These are phyloP conservation scores for Alternaria postmessia DNA, from an alignment of 2,329 filamentous ascomycete genomes.

Conservation along the genomic window DNA sequence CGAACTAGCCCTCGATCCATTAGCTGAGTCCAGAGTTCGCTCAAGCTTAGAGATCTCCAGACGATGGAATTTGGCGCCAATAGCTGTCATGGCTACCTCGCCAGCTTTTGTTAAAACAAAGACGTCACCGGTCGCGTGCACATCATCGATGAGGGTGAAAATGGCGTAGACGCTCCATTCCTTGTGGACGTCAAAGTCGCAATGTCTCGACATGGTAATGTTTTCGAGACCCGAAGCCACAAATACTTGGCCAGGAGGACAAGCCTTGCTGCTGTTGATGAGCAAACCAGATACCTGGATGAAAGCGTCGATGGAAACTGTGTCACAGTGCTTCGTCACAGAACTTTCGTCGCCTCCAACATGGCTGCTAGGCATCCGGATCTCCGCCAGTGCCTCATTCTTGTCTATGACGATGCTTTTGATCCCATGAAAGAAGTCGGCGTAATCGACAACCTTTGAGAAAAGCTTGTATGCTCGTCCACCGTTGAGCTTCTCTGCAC, in stretches of 20 bases:
- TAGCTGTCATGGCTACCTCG: slow-evolving; percentile 13
- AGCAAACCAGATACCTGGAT: slow-evolving; percentile 29
- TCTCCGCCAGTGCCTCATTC: slow-evolving; percentile 20
- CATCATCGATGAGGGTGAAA: slow-evolving; percentile 4
- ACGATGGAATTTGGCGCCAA: slow-evolving; percentile 21
- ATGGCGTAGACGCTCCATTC: slow-evolving; percentile 21
- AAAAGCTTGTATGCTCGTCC: slow-evolving; percentile 26
- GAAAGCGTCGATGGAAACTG: slow-evolving; percentile 27
- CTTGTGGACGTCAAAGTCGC: slow-evolving; percentile 11
- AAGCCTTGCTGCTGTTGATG: slow-evolving; percentile 27
- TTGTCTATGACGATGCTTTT: slow-evolving; percentile 19
- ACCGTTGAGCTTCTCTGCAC: slow-evolving; percentile 18
- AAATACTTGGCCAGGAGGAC: slow-evolving; percentile 20
- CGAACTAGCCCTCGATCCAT: slow-evolving; percentile 1
- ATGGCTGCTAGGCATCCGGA: slow-evolving; percentile 12
- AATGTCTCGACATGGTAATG: slow-evolving; percentile 13
- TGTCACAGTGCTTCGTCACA: slow-evolving; percentile 17
- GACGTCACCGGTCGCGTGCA: slow-evolving; percentile 22
- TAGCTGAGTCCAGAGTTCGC: slow-evolving; percentile 10
- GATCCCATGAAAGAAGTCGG: slow-evolving; percentile 23
- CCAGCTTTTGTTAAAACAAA: slow-evolving; percentile 15
- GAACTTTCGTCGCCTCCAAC: slow-evolving; percentile 21
- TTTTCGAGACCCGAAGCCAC: slow-evolving; percentile 25
- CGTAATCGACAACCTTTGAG: slow-evolving; percentile 25
- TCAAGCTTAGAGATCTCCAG: slow-evolving; percentile 23